Evolutionary conservation across 2,329 filamentous ascomycete species (phyloP), one percentile per base, ranked within the genome.

Genomic region (Exophiala aquamarina): DNA sequence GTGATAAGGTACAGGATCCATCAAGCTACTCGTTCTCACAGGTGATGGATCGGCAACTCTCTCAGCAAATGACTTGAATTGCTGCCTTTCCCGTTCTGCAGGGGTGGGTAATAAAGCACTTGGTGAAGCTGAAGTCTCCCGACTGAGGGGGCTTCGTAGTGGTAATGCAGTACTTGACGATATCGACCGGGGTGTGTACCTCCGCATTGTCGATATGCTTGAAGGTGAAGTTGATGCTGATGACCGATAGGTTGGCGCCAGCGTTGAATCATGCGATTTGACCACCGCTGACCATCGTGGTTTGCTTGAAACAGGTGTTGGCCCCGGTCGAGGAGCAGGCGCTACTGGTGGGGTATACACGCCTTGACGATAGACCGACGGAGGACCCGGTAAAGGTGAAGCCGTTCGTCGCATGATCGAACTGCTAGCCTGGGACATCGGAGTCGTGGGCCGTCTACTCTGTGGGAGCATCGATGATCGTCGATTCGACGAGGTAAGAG

Each of bases 211-310:
- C 21, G 36, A 41, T 9, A 52, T 52, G 5, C 47, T 54, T 10
- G 53, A 41, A 4, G 44, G 47, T 14, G 54, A 52, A 18, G 54
- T 52, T 9, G 54, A 54, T 15, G 54, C 49, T 9, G 54, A 54
- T 15, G 54, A 52, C 31, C 54, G 45, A 41, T 57, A 57, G 15
- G 47, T 52, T 11, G 56, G 49, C 19, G 53, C 55, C 32, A 52
- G 33, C 1, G 52, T 48, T 41, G 20, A 71, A 51, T 82, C 77
- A 5, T 70, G 70, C 3, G 79, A 77, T 59, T 85, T 89, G 4
- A 82, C 80, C 21, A 83, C 86, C 9, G 61, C 62, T 61, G 84
- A 92, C 88, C 88, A 93, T 48, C 82, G 78, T 3, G 88, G 88
- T 41, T 85, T 81, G 47, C 78, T 73, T 47, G 77, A 69, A 15